Evolutionary conservation across 345 rosid species (phyloP), one percentile per base, ranked within the genome.

Genomic region (Kandelia obovata): DNA sequence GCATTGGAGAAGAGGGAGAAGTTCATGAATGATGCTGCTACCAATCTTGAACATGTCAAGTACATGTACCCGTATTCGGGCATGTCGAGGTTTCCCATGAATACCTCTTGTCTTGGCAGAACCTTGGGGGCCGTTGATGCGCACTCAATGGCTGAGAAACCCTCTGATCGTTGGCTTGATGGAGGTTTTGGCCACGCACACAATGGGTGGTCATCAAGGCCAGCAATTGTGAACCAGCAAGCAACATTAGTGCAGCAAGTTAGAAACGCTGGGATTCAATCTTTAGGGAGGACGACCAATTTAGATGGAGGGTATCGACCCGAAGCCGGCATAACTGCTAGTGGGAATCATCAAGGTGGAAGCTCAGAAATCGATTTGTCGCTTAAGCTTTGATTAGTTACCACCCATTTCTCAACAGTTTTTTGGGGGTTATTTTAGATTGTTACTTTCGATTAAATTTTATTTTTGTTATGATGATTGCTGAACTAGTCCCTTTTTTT

Each of bases 1-100:
- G 68, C 71, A 17, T 2, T 28, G 16, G 16, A 56, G 71, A 78
- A 31, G 53, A 74, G 23, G 28, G 58, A 60, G 63, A 69, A 3
- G 55, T 66, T 37, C 23, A 6, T 39, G 28, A n/a, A 34, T 56
- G 59, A 56, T 25, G 59, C 59, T 3, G 59, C 59, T 56, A 20
- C 25, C 59, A 21, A 56, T 13, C 17, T 43, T 25, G 59, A 56
- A 10, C 59, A 56, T 3, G 59, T 26, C 59, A 56, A 56, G 59
- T 23, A 56, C 59, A 56, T 56, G 30, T 56, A 56, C 28, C 59
- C 59, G 6, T 56, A 56, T 10, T 25, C 59, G 28, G 23, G 28
- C 16, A 10, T 56, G 16, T 56, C 59, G 28, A 56, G 30, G 30
- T 56, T 56, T 25, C 59, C 25, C 3, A 21, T 56, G 59, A 23